Evolutionary conservation across 2,329 filamentous ascomycete species (phyloP).

Genomic region (Epichloe sibirici): DNA sequence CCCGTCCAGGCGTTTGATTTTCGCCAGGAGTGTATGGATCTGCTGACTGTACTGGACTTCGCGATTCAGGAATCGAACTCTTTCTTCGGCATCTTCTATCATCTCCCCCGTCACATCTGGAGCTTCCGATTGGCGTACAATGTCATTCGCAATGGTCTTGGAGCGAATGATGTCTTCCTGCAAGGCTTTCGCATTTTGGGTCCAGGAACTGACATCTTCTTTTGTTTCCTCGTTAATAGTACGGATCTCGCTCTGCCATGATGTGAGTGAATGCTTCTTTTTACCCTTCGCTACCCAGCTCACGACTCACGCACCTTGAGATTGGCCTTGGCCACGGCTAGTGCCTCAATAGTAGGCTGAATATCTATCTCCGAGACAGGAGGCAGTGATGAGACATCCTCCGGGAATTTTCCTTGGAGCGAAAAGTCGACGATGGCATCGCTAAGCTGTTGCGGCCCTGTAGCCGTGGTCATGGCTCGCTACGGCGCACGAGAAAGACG

Average conservation of each 20-base stretch:
- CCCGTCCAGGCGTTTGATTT: slow-evolving; percentile 44
- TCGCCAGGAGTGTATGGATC: slow-evolving; percentile 36
- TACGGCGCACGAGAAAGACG: background rate
- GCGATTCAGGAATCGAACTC: slow-evolving; percentile 41
- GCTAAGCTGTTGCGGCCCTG: slow-evolving; percentile 22
- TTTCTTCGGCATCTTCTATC: slow-evolving; percentile 40
- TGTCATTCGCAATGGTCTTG: slow-evolving; percentile 66
- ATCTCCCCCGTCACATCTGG: slow-evolving; percentile 40
- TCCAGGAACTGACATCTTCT: slow-evolving; percentile 76
- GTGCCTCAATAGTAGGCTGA: slow-evolving; percentile 26
- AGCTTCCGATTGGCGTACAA: slow-evolving; percentile 63
- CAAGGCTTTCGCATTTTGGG: slow-evolving; percentile 68
- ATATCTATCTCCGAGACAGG: slow-evolving; percentile 26
- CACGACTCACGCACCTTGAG: slow-evolving; percentile 25
- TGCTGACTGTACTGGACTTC: slow-evolving; percentile 49
- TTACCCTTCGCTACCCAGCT: background rate
- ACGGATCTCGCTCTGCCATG: slow-evolving; percentile 49
- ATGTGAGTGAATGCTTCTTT: background rate
- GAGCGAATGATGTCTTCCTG: slow-evolving; percentile 78
- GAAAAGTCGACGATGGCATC: slow-evolving; percentile 29
- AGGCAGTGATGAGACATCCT: slow-evolving; percentile 23
- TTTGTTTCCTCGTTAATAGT: slow-evolving; percentile 64
- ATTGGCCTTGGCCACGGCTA: slow-evolving; percentile 22
- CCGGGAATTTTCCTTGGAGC: slow-evolving; percentile 29
- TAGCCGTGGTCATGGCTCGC: slow-evolving; percentile 18